A percentile compares a stretch with the other conserved stretches of the same genome.
Conservation (phyloP, 306 rosid species). For the Vicia villosa region DNA sequence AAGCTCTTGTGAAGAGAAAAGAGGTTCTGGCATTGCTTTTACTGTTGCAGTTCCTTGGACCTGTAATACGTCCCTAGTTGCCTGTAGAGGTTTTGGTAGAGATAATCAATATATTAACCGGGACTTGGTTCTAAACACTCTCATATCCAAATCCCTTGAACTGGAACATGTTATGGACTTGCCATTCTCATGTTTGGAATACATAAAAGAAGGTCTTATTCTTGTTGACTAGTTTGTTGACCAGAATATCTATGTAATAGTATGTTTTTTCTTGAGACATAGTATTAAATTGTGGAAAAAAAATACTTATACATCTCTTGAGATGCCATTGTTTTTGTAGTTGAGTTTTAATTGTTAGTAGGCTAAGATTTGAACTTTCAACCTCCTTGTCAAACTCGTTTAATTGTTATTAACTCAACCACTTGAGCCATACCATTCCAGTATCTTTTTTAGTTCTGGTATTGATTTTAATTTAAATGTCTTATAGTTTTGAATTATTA, state of each 20-base stretch:
- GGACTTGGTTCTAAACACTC: slow-evolving; percentile 48
- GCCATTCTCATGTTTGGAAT: slow-evolving; percentile 78
- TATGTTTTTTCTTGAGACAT: neutral
- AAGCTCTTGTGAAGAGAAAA: slow-evolving; percentile 33
- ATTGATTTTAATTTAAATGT: neutral
- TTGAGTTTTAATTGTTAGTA: neutral
- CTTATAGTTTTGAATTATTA: neutral
- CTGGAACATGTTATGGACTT: slow-evolving; percentile 65
- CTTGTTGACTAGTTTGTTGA: slow-evolving; percentile 52
- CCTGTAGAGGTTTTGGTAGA: slow-evolving; percentile 64
- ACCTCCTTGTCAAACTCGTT: neutral
- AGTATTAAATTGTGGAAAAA: neutral
- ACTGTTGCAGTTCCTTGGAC: slow-evolving; percentile 90
- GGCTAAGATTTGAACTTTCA: neutral
- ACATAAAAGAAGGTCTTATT: slow-evolving; percentile 68
- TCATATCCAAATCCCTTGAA: slow-evolving; percentile 71
- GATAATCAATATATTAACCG: slow-evolving; percentile 36
- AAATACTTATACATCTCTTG: neutral
- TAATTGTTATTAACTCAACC: neutral
- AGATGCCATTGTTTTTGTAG: neutral
- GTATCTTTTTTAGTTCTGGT: neutral
- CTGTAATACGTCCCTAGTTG: slow-evolving; percentile 81
- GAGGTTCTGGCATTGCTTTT: slow-evolving; percentile 68
- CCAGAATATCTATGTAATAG: neutral
- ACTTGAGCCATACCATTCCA: neutral